A percentile compares a stretch with the other conserved stretches of the same genome.
Conservation (phyloP, 768 basidiomycete genomes). For the Saitozyma sp. region DNA sequence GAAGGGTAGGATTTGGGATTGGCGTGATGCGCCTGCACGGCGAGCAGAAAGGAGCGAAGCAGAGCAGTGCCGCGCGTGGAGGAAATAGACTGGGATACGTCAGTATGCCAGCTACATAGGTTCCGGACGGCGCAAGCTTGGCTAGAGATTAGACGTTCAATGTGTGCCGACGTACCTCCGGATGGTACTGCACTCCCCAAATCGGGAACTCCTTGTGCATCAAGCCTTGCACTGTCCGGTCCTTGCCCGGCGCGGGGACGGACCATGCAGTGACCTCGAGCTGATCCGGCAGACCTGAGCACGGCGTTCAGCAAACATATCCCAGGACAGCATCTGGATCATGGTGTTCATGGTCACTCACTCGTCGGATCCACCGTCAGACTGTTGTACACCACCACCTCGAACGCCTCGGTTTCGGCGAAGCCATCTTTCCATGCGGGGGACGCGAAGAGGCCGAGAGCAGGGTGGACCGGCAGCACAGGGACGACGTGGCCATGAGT, state of each 20-base stretch:
- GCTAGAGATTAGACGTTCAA: not conserved
- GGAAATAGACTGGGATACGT: conserved; percentile 41
- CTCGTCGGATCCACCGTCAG: conserved; percentile 42
- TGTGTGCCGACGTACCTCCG: conserved; percentile 34
- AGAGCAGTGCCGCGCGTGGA: conserved; percentile 40
- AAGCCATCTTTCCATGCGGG: conserved; percentile 19
- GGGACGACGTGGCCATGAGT: conserved; percentile 51
- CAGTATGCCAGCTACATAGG: too few species aligned
- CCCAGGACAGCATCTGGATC: not conserved
- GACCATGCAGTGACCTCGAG: conserved; percentile 50
- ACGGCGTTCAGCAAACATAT: not conserved
- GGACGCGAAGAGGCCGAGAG: conserved; percentile 30
- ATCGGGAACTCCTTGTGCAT: conserved; percentile 38
- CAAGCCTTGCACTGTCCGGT: conserved; percentile 44
- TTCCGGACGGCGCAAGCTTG: not conserved
- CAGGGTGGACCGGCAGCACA: conserved; percentile 25
- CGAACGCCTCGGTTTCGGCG: conserved; percentile 19
- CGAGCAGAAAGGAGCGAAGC: conserved; percentile 37
- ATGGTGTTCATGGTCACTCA: conserved; percentile 14
- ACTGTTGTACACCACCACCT: conserved; percentile 51
- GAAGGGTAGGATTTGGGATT: conserved; percentile 30
- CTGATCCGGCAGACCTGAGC: conserved; percentile 39
- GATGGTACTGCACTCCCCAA: conserved; percentile 52
- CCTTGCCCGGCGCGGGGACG: conserved; percentile 5
- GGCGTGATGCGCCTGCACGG: conserved; percentile 31